Base-by-base conservation (phyloP, 139 green algal species). In the Asterochloris sp. region DNA sequence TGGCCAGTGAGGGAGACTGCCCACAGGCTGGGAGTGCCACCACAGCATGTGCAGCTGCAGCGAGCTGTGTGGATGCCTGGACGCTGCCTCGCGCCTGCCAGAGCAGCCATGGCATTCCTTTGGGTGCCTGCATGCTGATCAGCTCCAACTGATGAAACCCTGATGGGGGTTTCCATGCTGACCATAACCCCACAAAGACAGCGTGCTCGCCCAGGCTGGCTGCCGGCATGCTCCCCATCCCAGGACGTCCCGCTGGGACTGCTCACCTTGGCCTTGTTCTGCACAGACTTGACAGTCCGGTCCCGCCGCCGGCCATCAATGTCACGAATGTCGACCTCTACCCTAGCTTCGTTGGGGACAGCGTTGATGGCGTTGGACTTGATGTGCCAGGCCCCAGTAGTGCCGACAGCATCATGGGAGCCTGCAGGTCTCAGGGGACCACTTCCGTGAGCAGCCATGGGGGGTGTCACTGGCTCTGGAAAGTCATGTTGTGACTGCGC, bases 301-400 rank as follows among this genome's bases (percentile, higher is more conserved):
- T 98, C 92, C 0, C 96, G 84, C 13, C 95, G 86, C 0, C 67
- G 61, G 0, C 83, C 89, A 61, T 98, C 92, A 12, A 95, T 95
- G 89, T 99, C 96, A 0, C 96, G 90, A 0, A 99, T 79, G 81
- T 91, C 87, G 78, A 91, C 83, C 38, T 86, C 81, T 27, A 91
- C 67, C 11, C 28, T 61, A 27, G 83, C 94, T 21, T 94, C 90
- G 12, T 93, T 82, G 0, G 95, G 95, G 64, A 98, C 93, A 11
- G 88, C 94, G 89, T 99, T 99, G 74, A 98, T 89, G 4, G 96
- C 94, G n/a, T 93, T 94, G 1, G 96, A 96, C 23, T 78, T 76
- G 21, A 98, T 83, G 66, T 93, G 80, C 85, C 95, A 93, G n/a
- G 85, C 84, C 15, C 89, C 92, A 10, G 88, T 92, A 6, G 96